Percentiles rank a stretch among this genome's conserved stretches.
phyloP scores from a whole-genome alignment of 345 rosid genomes.

The Heritiera fomes region DNA sequence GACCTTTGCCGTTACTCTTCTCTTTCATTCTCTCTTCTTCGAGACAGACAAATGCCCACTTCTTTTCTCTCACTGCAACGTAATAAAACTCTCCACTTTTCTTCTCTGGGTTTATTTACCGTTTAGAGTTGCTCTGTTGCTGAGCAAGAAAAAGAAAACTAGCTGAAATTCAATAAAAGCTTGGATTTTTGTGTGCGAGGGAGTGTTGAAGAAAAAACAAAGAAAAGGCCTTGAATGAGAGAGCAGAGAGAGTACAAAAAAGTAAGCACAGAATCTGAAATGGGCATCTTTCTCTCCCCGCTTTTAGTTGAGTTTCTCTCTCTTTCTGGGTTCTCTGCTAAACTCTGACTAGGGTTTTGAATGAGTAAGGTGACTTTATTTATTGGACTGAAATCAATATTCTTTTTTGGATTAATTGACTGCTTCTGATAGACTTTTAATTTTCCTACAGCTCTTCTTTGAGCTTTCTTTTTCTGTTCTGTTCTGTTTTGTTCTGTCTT shows the following conservation, averaged over 20 bases:
- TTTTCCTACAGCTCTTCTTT: conserved; percentile 36
- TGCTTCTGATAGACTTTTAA: conserved; percentile 37
- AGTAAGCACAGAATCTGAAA: conserved; percentile 71
- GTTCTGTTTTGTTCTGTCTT: conserved; percentile 8
- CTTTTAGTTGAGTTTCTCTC: conserved; percentile 44
- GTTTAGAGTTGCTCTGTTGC: conserved; percentile 30
- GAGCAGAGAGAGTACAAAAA: conserved; percentile 56
- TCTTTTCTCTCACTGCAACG: conserved; percentile 23
- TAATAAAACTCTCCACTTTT: background rate
- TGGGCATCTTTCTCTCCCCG: conserved; percentile 68
- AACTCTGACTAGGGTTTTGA: conserved; percentile 74
- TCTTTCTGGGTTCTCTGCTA: conserved; percentile 33
- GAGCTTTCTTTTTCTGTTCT: conserved; percentile 20
- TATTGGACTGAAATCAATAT: conserved; percentile 67
- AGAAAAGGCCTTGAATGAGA: conserved; percentile 30
- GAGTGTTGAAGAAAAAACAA: conserved; percentile 34
- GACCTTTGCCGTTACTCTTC: conserved; percentile 41
- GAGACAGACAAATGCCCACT: conserved; percentile 32
- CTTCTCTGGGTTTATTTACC: conserved; percentile 17
- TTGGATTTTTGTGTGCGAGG: conserved; percentile 14
- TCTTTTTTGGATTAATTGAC: conserved; percentile 53
- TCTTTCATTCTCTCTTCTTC: conserved; percentile 36
- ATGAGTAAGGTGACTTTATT: conserved; percentile 35
- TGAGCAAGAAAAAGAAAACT: conserved; percentile 30
- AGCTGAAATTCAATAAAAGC: conserved; percentile 39